Base-by-base conservation (phyloP, 164 flowering plant species). In the Nymphaea colorata region DNA sequence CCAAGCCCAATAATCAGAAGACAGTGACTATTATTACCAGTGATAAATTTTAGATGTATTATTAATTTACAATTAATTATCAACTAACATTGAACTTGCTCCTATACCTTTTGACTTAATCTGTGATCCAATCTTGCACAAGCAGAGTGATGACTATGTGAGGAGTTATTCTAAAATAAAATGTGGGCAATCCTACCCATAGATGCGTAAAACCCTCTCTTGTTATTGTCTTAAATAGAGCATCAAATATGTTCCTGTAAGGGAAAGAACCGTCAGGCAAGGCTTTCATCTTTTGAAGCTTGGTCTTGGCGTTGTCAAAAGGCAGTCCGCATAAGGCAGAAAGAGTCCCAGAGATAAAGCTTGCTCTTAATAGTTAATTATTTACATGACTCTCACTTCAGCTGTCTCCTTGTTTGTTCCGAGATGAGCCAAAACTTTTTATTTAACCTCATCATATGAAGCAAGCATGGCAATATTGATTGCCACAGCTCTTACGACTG, bases 271-370 rank as follows among this genome's bases (percentile, higher is more conserved):
- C 67, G 18, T 88, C 93, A 0, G 81, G 61, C 71, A 81, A 91
- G 60, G 86, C 93, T 83, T 84, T 89, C 98, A 92, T 89, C 74
- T 89, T 92, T 96, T 89, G 89, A 69, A 92, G 94, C 72, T 96
- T 67, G 0, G 98, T 92, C 76, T 92, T 92, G 4, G 89, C 84
- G 77, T 89, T 96, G 67, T 92, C 98, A 64, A 92, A 86, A 64
- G 98, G 98, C 42, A 89, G 89, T 62, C 96, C 80, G 17, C 80
- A 91, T 64, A 88, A 91, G 17, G 98, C 72, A 6, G 98, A 96
- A 59, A 92, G 89, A 66, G 90, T 83, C 72, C 98, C 98, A 2
- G 98, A 96, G 16, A 85, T 78, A 75, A 92, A 89, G 69, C 98
- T 89, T 45, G 98, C 87, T 41, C 86, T n/a, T n/a, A n/a, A n/a